Evolutionary conservation across 805 yeast species (phyloP), one percentile per base, ranked within the genome.

Genomic region (Zygosaccharomyces bisporus): DNA sequence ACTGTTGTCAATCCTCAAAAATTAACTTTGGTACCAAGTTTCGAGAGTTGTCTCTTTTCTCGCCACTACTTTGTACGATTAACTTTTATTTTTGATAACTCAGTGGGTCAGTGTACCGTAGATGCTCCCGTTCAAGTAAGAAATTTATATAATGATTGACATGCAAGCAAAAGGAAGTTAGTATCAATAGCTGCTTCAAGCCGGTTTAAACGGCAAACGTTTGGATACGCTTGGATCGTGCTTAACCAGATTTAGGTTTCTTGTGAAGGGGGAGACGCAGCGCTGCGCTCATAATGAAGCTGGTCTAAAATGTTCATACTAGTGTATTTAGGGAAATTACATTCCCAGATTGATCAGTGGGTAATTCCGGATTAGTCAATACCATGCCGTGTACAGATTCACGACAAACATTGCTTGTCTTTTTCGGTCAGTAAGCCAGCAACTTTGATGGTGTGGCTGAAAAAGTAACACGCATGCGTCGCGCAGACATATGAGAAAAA

Each of bases 41-140:
- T 72, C 50, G 76, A 74, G 44, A 67, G 65, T 41, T 74, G 79
- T 54, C 60, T 74, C 43, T 68, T 72, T 13, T 75, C 76, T 2
- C 56, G 78, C 43, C 52, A 71, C 2, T 73, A 74, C 50, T 67
- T 73, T 43, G 57, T 74, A 37, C 75, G 72, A 49, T 66, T 74
- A 1, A 50, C 53, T 23, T 68, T 71, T 9, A 67, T 61, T 46
- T 69, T 63, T 40, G 41, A 47, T 9, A 51, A 44, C 19, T 47
- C 44, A 32, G 34, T 45, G 20, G 58, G 59, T 1, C 25, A 43
- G 9, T 23, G 41, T 2, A 23, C 6, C 9, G 37, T 54, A 8
- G 51, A 53, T 30, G 33, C 53, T 14, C 58, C 58, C 12, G 36
- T 53, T 4, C 32, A n/a, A 7, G 24, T 37, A 14, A 37, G n/a